Conservation (phyloP, 2,329 filamentous ascomycete species). For the Scedosporium dehoogii region DNA sequence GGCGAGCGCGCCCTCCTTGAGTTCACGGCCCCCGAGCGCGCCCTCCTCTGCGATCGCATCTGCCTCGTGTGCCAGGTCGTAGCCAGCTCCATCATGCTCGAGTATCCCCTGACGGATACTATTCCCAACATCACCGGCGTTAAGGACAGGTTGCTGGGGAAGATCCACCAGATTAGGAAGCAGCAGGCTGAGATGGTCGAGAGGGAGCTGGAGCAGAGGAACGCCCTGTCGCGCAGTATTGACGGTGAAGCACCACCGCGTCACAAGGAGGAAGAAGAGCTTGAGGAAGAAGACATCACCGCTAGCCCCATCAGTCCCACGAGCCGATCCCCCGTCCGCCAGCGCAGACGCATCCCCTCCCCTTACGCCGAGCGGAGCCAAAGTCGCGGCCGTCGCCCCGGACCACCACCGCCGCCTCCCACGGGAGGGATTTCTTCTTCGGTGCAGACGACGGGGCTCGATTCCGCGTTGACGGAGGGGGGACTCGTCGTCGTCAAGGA, state of each 20-base stretch:
- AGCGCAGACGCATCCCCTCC: neutral
- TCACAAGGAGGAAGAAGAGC: no score
- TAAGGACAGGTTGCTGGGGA: slow-evolving; percentile 73
- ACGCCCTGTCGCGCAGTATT: neutral
- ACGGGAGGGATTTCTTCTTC: neutral
- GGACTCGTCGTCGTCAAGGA: slow-evolving; percentile 45
- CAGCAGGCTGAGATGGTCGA: slow-evolving; percentile 43
- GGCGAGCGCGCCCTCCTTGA: slow-evolving; percentile 74
- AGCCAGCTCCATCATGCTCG: slow-evolving; percentile 85
- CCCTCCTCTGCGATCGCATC: slow-evolving; percentile 75
- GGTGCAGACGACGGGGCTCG: slow-evolving; percentile 10
- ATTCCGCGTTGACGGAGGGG: slow-evolving; percentile 15
- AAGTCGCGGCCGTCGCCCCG: neutral
- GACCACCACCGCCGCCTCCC: neutral
- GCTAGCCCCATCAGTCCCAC: neutral
- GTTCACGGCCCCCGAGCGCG: slow-evolving; percentile 70
- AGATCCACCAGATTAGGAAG: slow-evolving; percentile 78
- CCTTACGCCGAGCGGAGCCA: slow-evolving; percentile 10
- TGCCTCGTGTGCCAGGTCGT: slow-evolving; percentile 82
- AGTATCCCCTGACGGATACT: slow-evolving; percentile 85
- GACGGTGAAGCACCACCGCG: neutral
- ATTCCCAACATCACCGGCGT: slow-evolving; percentile 74
- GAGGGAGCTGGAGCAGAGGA: slow-evolving; percentile 12
- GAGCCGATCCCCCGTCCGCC: neutral
- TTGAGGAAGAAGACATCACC: no score